Evolutionary conservation across 192 early-diverging fungal genomes (phyloP), one percentile per base, ranked within the genome.

Genomic region (Coemansia javaensis): DNA sequence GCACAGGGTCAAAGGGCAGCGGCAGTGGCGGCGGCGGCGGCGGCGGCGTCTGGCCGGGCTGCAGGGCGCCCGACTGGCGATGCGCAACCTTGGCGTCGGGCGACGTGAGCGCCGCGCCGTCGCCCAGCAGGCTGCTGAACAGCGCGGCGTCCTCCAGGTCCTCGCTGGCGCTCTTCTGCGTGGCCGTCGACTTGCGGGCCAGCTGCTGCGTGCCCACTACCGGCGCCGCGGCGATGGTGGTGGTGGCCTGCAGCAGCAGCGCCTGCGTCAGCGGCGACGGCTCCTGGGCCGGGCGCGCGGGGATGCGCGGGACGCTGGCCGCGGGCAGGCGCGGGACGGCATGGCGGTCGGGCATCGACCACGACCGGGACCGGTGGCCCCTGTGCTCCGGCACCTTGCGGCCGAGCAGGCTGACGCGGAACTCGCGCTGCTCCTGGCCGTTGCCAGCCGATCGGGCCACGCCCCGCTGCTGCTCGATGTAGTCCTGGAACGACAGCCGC

Each of bases 331-430:
- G 40, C 2, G 51, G 35, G 11, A 50, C 1, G 9, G 47, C 40
- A 2, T 47, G 37, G 49, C 51, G 58, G 9, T 40, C 24, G 17
- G 69, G 69, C 56, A 65, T 28, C 25, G 69, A 73, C 6, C 51
- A 57, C 0, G 61, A 63, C 10, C 69, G 53, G 4, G 57, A 16
- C 18, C 53, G 56, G 37, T 36, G 38, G 42, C 30, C 53, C 36
- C n/a, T n/a, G n/a, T 25, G 24, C 25, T 16, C 49, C 5, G 50
- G 34, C 27, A 32, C 31, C 15, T 25, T 46, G 33, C 63, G 69
- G 15, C 57, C 63, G 1, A 74, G 58, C 17, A 74, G 32, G 30
- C 70, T 66, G 50, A 74, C 70, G 20, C 70, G 70, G 58, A 74
- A 74, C 38, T 58, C 56, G 28, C 60, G 70, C 58, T 74, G 70